Evolutionary conservation across 371 early-diverging fungal species (phyloP).

Genomic region (Mucor plumbeus): DNA sequence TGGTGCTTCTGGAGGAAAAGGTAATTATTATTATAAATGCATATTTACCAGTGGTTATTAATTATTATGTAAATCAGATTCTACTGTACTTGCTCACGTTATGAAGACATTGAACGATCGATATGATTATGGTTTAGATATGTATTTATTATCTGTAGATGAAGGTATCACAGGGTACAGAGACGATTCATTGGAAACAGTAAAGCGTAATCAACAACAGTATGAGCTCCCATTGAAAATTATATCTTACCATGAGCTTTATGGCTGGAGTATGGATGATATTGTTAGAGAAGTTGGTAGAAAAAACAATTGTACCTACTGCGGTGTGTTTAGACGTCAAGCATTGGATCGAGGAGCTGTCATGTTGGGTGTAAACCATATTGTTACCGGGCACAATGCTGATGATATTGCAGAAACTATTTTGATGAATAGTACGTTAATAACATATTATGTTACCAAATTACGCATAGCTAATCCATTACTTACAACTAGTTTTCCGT

Average conservation of each 20-base stretch:
- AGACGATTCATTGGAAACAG: slow-evolving; percentile 99
- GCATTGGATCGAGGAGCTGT: slow-evolving; percentile 98
- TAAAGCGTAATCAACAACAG: slow-evolving; percentile 95
- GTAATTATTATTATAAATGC: slow-evolving; percentile 32
- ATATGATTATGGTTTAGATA: slow-evolving; percentile 92
- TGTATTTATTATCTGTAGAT: slow-evolving; percentile 97
- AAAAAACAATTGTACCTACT: slow-evolving; percentile 99
- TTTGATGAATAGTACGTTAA: slow-evolving; percentile 93
- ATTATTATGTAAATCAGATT: slow-evolving; percentile 66
- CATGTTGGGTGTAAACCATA: slow-evolving; percentile 91
- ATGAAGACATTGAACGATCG: slow-evolving; percentile 95
- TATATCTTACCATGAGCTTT: slow-evolving; percentile 94
- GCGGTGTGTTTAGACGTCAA: slow-evolving; percentile 99
- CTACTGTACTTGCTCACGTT: slow-evolving; percentile 98
- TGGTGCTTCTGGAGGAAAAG: slow-evolving; percentile 99
- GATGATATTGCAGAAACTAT: slow-evolving; percentile 99
- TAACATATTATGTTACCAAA: background rate
- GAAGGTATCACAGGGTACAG: slow-evolving; percentile 99
- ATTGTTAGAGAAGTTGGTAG: slow-evolving; percentile 95
- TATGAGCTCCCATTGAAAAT: slow-evolving; percentile 94
- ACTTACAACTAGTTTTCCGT: slow-evolving; percentile 75
- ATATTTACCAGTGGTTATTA: no score
- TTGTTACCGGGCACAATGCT: slow-evolving; percentile 99
- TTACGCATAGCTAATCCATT: background rate
- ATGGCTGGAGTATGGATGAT: slow-evolving; percentile 99